Evolutionary conservation across 2,329 filamentous ascomycete genomes (phyloP).

Genomic region (Aspergillus ustus): DNA sequence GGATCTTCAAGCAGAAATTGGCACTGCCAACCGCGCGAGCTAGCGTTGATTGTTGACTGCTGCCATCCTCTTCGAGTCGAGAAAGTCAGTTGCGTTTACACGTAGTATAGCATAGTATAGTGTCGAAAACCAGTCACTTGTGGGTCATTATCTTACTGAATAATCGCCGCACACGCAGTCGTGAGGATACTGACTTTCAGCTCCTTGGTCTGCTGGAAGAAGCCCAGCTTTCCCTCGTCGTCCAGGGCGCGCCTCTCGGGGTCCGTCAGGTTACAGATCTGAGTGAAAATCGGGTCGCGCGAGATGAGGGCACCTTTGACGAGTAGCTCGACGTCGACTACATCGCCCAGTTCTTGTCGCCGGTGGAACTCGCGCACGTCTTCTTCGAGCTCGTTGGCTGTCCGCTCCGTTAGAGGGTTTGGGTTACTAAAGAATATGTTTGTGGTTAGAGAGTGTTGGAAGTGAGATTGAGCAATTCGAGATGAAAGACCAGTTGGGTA

Average conservation of each 20-base stretch:
- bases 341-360: background rate
- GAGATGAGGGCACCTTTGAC: background rate
- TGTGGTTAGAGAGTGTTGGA: too few species aligned
- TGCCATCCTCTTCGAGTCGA: conserved; percentile 33
- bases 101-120: too few species aligned
- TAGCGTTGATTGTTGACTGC: conserved; percentile 30
- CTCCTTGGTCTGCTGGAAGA: background rate
- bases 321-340: background rate
- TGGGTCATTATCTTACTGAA: too few species aligned
- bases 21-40: conserved; percentile 2
- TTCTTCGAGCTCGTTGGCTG: background rate
- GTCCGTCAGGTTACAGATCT: background rate
- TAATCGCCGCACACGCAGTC: conserved; percentile 17
- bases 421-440: background rate
- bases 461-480: too few species aligned
- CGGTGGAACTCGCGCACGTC: background rate
- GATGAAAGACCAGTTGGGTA: too few species aligned
- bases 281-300: too few species aligned
- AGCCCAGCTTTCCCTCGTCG: background rate
- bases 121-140: too few species aligned
- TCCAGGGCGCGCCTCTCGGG: background rate
- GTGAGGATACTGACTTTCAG: background rate
- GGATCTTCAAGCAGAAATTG: too few species aligned
- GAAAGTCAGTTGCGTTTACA: too few species aligned
- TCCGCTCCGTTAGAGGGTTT: background rate